These are phyloP conservation scores for Haplographium delicatum DNA, from an alignment of 495 filamentous ascomycete species.

Conservation along the genomic window DNA sequence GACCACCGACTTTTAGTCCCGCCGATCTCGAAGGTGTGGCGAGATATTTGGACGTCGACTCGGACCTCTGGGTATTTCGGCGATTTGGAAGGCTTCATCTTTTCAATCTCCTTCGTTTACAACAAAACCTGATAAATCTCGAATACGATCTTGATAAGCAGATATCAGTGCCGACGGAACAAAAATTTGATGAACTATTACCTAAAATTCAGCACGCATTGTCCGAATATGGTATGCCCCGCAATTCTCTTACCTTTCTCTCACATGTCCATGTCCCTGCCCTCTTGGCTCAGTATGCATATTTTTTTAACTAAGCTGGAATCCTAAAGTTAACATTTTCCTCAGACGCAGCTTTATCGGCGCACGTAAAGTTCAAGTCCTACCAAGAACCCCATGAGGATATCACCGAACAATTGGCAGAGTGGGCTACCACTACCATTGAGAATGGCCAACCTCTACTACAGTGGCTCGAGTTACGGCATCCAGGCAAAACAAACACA, in stretches of 20 bases:
- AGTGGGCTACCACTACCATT: background rate
- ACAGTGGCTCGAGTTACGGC: slow-evolving; percentile 1
- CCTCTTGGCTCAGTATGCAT: background rate
- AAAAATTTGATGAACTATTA: slow-evolving; percentile 7
- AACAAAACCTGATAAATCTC: slow-evolving; percentile 9
- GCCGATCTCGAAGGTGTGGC: background rate
- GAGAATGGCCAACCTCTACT: background rate
- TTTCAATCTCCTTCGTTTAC: slow-evolving; percentile 13
- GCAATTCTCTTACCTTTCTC: background rate
- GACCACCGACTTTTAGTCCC: no score
- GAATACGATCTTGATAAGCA: slow-evolving; percentile 10
- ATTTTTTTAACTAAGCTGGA: background rate
- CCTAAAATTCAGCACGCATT: slow-evolving; percentile 3
- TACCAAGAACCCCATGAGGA: slow-evolving; percentile 5
- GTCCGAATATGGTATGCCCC: slow-evolving; percentile 11
- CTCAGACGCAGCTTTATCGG: slow-evolving; percentile 9
- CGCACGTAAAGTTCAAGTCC: slow-evolving; percentile 11
- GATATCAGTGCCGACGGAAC: slow-evolving; percentile 4
- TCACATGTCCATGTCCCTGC: slow-evolving; percentile 1
- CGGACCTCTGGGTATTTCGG: slow-evolving; percentile 17
- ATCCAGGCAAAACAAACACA: background rate
- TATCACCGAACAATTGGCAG: slow-evolving; percentile 4
- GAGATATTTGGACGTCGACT: slow-evolving; percentile 4
- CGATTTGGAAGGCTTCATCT: slow-evolving; percentile 16
- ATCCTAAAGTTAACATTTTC: slow-evolving; percentile 2